Conservation (phyloP, 306 rosid genomes). For the Acmispon strigosus region DNA sequence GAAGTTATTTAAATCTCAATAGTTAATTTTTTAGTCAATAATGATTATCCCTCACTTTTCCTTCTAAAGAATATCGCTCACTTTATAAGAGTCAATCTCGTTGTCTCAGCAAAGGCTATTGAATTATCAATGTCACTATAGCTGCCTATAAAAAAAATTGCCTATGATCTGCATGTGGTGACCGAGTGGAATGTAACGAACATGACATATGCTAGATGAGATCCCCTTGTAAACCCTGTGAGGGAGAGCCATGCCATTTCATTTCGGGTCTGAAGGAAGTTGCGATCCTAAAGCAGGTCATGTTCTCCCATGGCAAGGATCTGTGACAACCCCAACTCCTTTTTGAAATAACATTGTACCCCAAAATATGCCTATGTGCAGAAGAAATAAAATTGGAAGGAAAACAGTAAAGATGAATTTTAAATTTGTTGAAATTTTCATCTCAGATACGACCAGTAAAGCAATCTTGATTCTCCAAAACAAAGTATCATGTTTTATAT, state of each 20-base stretch:
- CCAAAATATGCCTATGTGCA: background rate
- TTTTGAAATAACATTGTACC: background rate
- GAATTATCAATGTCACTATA: too few relatives aligned
- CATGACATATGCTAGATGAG: background rate
- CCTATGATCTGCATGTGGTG: too few relatives aligned
- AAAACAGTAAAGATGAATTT: background rate
- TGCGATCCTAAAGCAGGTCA: background rate
- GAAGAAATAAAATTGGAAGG: background rate
- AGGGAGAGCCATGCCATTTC: background rate
- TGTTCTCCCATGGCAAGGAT: background rate
- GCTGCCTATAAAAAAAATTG: too few relatives aligned
- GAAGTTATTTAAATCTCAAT: too few relatives aligned
- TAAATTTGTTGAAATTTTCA: background rate
- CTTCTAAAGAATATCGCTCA: too few relatives aligned
- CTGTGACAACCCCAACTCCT: background rate
- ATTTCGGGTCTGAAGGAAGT: background rate
- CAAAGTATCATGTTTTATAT: background rate
- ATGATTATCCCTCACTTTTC: too few relatives aligned
- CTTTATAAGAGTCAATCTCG: too few relatives aligned
- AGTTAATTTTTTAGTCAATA: too few relatives aligned
- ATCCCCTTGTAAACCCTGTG: background rate
- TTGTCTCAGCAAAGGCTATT: too few relatives aligned
- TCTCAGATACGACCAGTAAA: background rate
- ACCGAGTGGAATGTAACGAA: too few relatives aligned
- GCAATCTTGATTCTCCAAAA: too few relatives aligned